Percentiles rank a stretch among this genome's conserved stretches.
phyloP scores from a whole-genome alignment of 805 yeast genomes.

The Candida boleticola region DNA sequence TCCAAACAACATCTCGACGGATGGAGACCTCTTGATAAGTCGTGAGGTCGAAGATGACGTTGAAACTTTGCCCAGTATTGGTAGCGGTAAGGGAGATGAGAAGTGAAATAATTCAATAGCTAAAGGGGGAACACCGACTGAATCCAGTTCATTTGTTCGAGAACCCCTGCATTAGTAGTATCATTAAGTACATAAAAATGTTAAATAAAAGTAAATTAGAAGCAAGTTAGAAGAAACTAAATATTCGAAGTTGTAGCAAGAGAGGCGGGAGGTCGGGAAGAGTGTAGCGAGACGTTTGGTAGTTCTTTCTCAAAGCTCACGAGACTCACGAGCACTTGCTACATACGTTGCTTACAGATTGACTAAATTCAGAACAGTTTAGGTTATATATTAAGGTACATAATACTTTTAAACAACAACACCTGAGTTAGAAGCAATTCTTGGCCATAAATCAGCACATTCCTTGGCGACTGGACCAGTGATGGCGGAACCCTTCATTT shows the following conservation, averaged over 20 bases:
- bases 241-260: too few species aligned
- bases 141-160: too few species aligned
- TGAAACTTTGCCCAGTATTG: conserved; percentile 8
- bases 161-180: too few species aligned
- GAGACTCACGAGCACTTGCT: neutral
- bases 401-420: conserved; percentile 84
- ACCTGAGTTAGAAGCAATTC: conserved; percentile 99
- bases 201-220: neutral
- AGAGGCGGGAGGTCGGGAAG: too few species aligned
- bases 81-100: neutral
- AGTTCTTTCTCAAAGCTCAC: too few species aligned
- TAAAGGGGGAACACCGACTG: too few species aligned
- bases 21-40: conserved; percentile 1
- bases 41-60: conserved; percentile 7
- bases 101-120: neutral
- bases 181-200: too few species aligned
- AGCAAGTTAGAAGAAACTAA: neutral
- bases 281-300: too few species aligned
- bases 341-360: neutral
- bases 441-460: conserved; percentile 99
- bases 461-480: conserved; percentile 99
- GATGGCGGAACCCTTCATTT: conserved; percentile 99
- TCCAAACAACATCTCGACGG: neutral
- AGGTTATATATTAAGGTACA: conserved; percentile 1
- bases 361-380: too few species aligned